These are phyloP conservation scores for Irpex lacteus DNA, from an alignment of 1,284 basidiomycete genomes.

Conservation along the genomic window DNA sequence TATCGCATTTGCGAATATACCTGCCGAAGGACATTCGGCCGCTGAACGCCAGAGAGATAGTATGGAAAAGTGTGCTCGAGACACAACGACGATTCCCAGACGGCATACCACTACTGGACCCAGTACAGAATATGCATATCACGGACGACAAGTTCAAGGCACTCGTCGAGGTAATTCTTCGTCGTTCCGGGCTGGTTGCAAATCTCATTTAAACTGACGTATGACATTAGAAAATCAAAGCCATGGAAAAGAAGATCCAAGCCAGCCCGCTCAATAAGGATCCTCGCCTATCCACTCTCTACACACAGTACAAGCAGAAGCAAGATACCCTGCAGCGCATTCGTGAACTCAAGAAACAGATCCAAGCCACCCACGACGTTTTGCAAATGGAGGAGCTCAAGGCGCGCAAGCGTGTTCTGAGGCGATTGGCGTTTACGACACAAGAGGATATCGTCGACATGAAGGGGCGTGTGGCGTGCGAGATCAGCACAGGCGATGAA, in stretches of 20 bases:
- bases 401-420: slow-evolving; percentile 89
- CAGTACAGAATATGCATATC: slow-evolving; percentile 95
- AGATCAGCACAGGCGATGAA: slow-evolving; percentile 98
- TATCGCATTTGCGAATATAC: slow-evolving; percentile 86
- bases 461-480: slow-evolving; percentile 98
- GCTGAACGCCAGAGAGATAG: slow-evolving; percentile 74
- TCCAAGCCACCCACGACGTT: slow-evolving; percentile 88
- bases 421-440: slow-evolving; percentile 89
- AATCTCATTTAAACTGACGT: background rate
- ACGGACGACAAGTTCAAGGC: slow-evolving; percentile 91
- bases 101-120: slow-evolving; percentile 87
- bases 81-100: slow-evolving; percentile 88
- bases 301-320: slow-evolving; percentile 80
- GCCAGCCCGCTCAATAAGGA: slow-evolving; percentile 76
- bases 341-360: slow-evolving; percentile 77
- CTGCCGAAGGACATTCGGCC: slow-evolving; percentile 89
- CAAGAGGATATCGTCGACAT: slow-evolving; percentile 93
- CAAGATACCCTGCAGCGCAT: slow-evolving; percentile 70
- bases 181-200: background rate
- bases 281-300: slow-evolving; percentile 73
- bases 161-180: slow-evolving; percentile 65
- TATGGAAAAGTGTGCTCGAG: slow-evolving; percentile 89
- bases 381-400: slow-evolving; percentile 98
- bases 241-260: slow-evolving; percentile 82
- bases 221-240: slow-evolving; percentile 74